A percentile compares a stretch with the other conserved stretches of the same genome.
These are phyloP conservation scores for Pseudonitzschia pungens DNA, from an alignment of 108 stramenopile species.

Conservation along the genomic window DNA sequence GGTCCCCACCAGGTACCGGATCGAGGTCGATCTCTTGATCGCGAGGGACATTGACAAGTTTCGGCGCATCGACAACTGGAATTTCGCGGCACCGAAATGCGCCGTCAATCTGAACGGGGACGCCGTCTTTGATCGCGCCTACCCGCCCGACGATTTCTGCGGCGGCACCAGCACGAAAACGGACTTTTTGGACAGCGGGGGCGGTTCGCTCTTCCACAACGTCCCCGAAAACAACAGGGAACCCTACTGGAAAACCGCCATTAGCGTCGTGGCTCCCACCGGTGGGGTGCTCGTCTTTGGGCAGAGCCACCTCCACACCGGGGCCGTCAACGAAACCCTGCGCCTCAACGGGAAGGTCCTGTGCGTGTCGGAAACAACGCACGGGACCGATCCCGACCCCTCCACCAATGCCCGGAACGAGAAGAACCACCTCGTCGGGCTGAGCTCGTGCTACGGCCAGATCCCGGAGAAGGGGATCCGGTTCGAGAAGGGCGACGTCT, in stretches of 20 bases:
- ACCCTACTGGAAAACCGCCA: neutral
- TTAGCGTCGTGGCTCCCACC: neutral
- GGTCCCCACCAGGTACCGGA: neutral
- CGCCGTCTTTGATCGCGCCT: neutral
- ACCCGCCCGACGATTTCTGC: neutral
- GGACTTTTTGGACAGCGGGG: neutral
- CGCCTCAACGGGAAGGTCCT: neutral
- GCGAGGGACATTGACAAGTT: slow-evolving; percentile 1
- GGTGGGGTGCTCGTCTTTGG: neutral
- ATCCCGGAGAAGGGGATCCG: neutral
- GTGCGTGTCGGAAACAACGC: neutral
- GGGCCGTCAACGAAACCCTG: neutral
- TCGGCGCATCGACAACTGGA: slow-evolving; percentile 1
- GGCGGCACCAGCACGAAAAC: neutral
- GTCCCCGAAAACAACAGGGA: neutral
- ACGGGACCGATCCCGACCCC: neutral
- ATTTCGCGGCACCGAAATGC: neutral
- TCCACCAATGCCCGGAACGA: slow-evolving; percentile 1
- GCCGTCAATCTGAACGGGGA: slow-evolving; percentile 1
- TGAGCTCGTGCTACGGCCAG: slow-evolving; percentile 1
- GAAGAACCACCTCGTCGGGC: neutral
- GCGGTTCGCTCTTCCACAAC: neutral
- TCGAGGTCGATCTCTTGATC: neutral
- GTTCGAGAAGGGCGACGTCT: neutral
- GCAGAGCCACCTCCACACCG: neutral